Base-by-base conservation (phyloP, 2,329 filamentous ascomycete species). In the Colletotrichum lentis region DNA sequence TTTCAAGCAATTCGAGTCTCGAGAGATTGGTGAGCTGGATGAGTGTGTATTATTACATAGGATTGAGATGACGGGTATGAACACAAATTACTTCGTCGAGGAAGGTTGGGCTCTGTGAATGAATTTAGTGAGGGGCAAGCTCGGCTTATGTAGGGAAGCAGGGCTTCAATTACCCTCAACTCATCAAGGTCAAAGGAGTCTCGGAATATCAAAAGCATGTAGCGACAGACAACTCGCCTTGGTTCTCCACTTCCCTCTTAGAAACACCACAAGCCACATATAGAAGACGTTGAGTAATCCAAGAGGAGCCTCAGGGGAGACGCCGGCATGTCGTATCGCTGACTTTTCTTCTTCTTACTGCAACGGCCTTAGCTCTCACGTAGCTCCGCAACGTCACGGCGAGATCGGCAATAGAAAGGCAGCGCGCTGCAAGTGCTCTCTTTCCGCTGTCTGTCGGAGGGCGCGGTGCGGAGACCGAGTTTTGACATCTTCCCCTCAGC, bases 381-480 rank as follows among this genome's bases (percentile, higher is more conserved):
- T 43, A 50, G 43, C 22, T 47, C 53, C 53, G 37, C 49, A 54
- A 7, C 35, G 7, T 35, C 53, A n/a, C n/a, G 39, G 37, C 12
- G 43, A 57, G 37, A 69, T 55, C 49, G 54, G 31, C 61, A n/a
- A 27, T 10, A 31, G 18, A 18, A 18, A 52, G 12, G 5, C 31
- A 1, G 5, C 18, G 3, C 31, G 20, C 49, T 27, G 50, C 50
- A 6, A 14, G 31, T 31, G 11, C 27, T 14, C 50, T 8, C 7
- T 10, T 11, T 10, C 31, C 20, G 7, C 55, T 46, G 49, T 68
- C 62, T 14, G 39, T 50, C 55, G 39, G 18, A 68, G 62, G 66
- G 66, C 66, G 66, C 62, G 37, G 43, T 46, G 66, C 50, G 46
- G 57, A 43, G 37, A 16, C 22, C 20, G 14, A 24, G 3, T 11